phyloP scores from a whole-genome alignment of 345 rosid species.

The Eucalyptus pauciflora region DNA sequence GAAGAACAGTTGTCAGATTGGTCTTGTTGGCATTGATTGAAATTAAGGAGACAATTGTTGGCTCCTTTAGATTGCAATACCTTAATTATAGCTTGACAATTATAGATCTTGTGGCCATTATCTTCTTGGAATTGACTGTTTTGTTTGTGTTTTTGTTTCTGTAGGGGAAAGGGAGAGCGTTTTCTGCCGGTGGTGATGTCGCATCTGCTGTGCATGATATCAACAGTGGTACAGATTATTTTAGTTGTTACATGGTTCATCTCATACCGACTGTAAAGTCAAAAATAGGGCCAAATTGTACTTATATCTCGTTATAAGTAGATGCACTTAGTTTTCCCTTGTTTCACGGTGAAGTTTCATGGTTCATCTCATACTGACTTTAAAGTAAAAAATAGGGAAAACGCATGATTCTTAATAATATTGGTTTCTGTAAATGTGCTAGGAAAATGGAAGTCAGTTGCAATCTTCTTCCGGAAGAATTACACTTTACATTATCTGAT shows the following conservation, averaged over 20 bases:
- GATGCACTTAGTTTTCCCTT: background rate
- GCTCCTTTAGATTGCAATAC: background rate
- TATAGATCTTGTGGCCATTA: background rate
- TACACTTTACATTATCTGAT: constrained; percentile 47
- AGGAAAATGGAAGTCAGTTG: constrained; percentile 56
- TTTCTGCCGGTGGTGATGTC: no score
- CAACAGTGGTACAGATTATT: background rate
- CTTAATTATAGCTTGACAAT: background rate
- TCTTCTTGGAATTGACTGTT: background rate
- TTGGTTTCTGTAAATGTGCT: background rate
- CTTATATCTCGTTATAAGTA: background rate
- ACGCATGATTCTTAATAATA: background rate
- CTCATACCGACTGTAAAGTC: background rate
- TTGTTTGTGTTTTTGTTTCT: background rate
- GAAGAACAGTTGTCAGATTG: background rate
- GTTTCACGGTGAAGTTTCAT: background rate
- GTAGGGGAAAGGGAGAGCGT: constrained; percentile 41
- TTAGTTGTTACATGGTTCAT: background rate
- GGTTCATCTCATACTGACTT: no score
- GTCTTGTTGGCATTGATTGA: background rate
- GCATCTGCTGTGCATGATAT: constrained; percentile 2
- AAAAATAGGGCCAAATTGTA: background rate
- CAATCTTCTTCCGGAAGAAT: constrained; percentile 35
- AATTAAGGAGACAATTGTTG: background rate
- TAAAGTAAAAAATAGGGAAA: background rate